These are phyloP conservation scores for Lasiodiplodia theobromae DNA, from an alignment of 2,329 filamentous ascomycete species.

Conservation along the genomic window DNA sequence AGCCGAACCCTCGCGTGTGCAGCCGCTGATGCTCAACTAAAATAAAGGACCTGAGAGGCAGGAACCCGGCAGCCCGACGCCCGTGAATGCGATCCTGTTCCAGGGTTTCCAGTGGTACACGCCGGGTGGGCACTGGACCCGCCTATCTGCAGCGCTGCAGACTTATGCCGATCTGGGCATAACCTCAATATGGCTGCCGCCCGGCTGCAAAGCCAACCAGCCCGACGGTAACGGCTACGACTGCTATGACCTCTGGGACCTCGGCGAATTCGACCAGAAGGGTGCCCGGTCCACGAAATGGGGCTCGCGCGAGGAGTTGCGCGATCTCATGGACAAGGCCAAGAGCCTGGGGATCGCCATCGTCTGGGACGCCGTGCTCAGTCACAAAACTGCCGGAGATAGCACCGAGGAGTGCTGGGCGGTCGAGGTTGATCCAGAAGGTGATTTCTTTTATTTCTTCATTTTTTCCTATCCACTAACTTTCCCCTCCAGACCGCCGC, in stretches of 20 bases:
- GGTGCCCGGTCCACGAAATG: constrained; percentile 71
- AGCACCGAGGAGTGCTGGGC: constrained; percentile 67
- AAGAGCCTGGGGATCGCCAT: constrained; percentile 62
- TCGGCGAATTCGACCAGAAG: constrained; percentile 78
- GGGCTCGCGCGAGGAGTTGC: constrained; percentile 70
- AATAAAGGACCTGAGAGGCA: constrained; percentile 13
- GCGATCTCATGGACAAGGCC: constrained; percentile 61
- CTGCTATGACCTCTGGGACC: constrained; percentile 71
- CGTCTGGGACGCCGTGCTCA: constrained; percentile 75
- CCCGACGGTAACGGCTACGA: constrained; percentile 68
- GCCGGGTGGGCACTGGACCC: constrained; percentile 69
- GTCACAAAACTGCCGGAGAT: constrained; percentile 75
- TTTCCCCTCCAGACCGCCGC: constrained; percentile 57
- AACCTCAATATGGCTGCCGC: constrained; percentile 65
- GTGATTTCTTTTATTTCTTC: neutral
- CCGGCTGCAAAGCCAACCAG: constrained; percentile 71
- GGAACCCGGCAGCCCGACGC: constrained; percentile 15
- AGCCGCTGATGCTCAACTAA: constrained; percentile 2
- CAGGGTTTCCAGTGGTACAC: constrained; percentile 78
- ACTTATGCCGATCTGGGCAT: constrained; percentile 66
- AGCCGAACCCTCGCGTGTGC: neutral
- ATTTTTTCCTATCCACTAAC: neutral
- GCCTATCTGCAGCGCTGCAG: constrained; percentile 61
- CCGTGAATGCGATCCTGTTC: constrained; percentile 56
- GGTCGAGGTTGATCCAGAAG: constrained; percentile 65